Percentiles rank a stretch among this genome's conserved stretches.
phyloP scores from a whole-genome alignment of 2,329 filamentous ascomycete genomes.

The Nemania abortiva region DNA sequence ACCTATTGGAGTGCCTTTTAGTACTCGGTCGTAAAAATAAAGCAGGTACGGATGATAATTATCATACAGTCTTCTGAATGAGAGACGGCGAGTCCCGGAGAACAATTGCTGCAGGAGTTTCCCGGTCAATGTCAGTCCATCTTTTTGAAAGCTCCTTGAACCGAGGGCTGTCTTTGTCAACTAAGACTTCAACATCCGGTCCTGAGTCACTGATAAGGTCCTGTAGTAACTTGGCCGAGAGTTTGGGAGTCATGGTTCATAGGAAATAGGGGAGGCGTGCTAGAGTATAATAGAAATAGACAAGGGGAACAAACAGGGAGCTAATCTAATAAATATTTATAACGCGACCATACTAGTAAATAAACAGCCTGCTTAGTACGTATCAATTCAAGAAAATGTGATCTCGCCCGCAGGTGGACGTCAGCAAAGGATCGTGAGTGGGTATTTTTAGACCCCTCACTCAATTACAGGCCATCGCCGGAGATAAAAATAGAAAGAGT shows the following conservation, averaged over 20 bases:
- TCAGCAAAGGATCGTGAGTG: no score
- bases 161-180: conserved; percentile 13
- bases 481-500: no score
- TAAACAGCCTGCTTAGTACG: no score
- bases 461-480: no score
- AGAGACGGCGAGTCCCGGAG: conserved; percentile 23
- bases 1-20: conserved; percentile 12
- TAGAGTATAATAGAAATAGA: no score
- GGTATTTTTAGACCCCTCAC: no score
- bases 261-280: no score
- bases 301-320: no score
- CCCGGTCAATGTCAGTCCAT: conserved; percentile 28
- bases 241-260: conserved; percentile 4
- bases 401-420: no score
- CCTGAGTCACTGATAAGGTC: conserved; percentile 21
- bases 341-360: no score
- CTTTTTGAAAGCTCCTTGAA: conserved; percentile 26
- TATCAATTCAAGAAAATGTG: no score
- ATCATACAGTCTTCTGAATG: conserved; percentile 26
- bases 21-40: background rate
- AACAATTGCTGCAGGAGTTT: conserved; percentile 29
- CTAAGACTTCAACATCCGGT: conserved; percentile 22
- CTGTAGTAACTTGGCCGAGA: conserved; percentile 7
- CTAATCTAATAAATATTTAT: no score
- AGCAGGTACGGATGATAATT: background rate